These are phyloP conservation scores for Phyllosticta capitalensis DNA, from an alignment of 2,329 filamentous ascomycete species.

Conservation along the genomic window DNA sequence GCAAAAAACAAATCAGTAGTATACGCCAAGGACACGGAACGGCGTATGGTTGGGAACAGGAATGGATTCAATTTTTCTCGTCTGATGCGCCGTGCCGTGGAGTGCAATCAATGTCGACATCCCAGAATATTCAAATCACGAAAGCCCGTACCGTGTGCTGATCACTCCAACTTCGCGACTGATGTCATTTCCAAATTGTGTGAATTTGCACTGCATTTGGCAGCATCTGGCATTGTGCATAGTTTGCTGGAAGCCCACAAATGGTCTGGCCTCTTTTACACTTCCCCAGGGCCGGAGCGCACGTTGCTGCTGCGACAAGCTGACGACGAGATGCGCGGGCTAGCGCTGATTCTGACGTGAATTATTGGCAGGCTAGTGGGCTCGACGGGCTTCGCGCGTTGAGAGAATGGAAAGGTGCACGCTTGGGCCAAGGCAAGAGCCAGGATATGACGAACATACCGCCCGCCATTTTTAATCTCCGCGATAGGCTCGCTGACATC, in stretches of 20 bases:
- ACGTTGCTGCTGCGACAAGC: neutral
- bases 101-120: neutral
- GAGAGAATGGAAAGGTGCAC: neutral
- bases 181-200: no score
- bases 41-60: neutral
- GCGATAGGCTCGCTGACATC: neutral
- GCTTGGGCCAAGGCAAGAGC: neutral
- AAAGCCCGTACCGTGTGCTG: neutral
- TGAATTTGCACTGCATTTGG: neutral
- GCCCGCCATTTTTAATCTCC: neutral
- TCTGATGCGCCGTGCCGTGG: neutral
- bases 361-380: neutral
- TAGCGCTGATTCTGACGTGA: neutral
- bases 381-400: neutral
- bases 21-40: neutral
- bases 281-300: neutral
- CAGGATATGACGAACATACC: neutral
- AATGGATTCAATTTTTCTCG: neutral
- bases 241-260: neutral
- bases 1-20: neutral
- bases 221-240: no score
- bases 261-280: neutral
- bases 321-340: neutral
- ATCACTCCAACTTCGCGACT: no score
- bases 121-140: neutral